Conservation (phyloP, 768 basidiomycete genomes). For the Phaffia australis region DNA sequence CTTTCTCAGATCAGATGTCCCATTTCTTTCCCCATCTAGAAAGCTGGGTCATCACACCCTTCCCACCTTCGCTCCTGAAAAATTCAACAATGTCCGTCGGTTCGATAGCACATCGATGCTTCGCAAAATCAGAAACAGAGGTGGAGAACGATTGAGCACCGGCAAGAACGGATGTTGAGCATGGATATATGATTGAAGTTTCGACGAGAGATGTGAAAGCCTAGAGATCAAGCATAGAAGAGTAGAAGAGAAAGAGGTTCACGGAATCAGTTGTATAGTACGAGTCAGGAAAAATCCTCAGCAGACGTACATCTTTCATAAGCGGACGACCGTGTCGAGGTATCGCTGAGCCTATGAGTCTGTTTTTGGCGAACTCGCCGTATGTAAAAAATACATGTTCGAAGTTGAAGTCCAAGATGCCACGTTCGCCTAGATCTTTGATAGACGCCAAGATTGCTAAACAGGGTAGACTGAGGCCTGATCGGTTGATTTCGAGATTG, state of each 20-base stretch:
- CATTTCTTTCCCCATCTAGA: constrained; percentile 36
- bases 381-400: constrained; percentile 70
- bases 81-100: constrained; percentile 48
- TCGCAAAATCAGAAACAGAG: constrained; percentile 58
- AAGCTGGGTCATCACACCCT: constrained; percentile 34
- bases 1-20: constrained; percentile 28
- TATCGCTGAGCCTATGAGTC: constrained; percentile 37
- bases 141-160: constrained; percentile 45
- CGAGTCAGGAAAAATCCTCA: constrained; percentile 59
- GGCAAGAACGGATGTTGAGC: background rate
- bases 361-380: constrained; percentile 50
- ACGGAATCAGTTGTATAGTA: constrained; percentile 40
- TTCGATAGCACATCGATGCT: constrained; percentile 57
- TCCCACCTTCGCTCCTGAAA: constrained; percentile 35
- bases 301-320: constrained; percentile 50
- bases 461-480: constrained; percentile 56
- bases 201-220: constrained; percentile 62
- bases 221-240: constrained; percentile 40
- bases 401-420: constrained; percentile 73
- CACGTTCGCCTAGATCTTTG: constrained; percentile 61
- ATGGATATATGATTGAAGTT: constrained; percentile 48
- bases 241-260: background rate
- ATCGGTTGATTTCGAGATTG: background rate
- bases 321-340: constrained; percentile 32
- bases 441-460: constrained; percentile 62